phyloP scores from a whole-genome alignment of 2,329 filamentous ascomycete genomes.

The Cordyceps tenuipes region DNA sequence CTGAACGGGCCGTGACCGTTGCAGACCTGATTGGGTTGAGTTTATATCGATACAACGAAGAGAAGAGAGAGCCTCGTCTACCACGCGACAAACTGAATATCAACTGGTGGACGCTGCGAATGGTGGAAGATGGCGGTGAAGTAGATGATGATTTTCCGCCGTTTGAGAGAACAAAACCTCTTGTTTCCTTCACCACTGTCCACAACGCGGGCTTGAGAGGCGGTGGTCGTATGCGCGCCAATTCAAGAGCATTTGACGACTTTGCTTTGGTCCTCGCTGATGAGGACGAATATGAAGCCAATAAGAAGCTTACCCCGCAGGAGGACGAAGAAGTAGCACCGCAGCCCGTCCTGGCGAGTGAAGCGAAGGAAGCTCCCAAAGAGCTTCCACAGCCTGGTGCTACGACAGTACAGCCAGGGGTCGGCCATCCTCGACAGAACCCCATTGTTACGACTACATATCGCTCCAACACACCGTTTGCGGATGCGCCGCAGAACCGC shows the following conservation, averaged over 20 bases:
- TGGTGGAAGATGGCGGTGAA: constrained; percentile 78
- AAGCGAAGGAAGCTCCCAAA: constrained; percentile 19
- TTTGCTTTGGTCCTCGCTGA: constrained; percentile 72
- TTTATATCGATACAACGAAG: constrained; percentile 69
- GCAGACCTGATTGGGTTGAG: constrained; percentile 75
- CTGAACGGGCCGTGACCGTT: constrained; percentile 58
- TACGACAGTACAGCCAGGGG: constrained; percentile 21
- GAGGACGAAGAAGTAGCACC: constrained; percentile 45
- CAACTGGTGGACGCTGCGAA: constrained; percentile 74
- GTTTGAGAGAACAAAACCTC: constrained; percentile 61
- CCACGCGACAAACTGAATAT: constrained; percentile 61
- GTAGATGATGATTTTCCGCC: constrained; percentile 80
- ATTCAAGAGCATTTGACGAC: constrained; percentile 72
- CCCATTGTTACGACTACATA: constrained; percentile 55
- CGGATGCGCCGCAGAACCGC: constrained; percentile 47
- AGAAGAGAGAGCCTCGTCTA: constrained; percentile 62
- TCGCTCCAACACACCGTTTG: constrained; percentile 43
- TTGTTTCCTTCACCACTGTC: constrained; percentile 73
- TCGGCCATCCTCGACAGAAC: constrained; percentile 38
- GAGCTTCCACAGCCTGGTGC: constrained; percentile 22
- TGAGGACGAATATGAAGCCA: constrained; percentile 58
- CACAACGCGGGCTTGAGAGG: constrained; percentile 71
- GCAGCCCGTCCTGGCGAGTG: background rate
- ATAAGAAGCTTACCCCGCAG: constrained; percentile 59
- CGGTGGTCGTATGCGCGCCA: constrained; percentile 50